Evolutionary conservation across 192 early-diverging fungal species (phyloP), one percentile per base, ranked within the genome.

Genomic region (Phycomyces nitens): DNA sequence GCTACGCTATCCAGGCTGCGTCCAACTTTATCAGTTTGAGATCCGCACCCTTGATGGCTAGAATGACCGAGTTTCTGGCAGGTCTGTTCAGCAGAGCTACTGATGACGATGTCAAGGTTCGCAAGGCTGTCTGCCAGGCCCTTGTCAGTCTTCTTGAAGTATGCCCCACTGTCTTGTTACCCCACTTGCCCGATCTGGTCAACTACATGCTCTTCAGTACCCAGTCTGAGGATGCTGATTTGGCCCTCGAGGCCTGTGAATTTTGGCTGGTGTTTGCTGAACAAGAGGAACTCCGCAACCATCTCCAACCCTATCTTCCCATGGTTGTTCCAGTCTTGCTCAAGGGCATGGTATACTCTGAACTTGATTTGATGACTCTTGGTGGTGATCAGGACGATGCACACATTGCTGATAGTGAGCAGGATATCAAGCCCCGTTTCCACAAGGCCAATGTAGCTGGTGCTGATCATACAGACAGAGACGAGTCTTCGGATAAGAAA

Each of bases 191-290:
- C 60, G 88, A 88, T 67, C 85, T 98, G 26, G 90, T 98, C 54
- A 86, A 91, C 70, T 99, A 96, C 74, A 98, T 99, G 92, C 82
- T 99, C 10, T 90, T 86, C 74, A 92, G 88, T 50, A 98, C 92
- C n/a, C 87, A 92, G 81, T 86, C 90, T 64, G 80, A 83, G 18
- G 92, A 97, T 61, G 82, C 90, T 20, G 80, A 86, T 29, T 85
- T 98, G 53, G 96, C 96, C n/a, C 80, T 97, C 62, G 98, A 98
- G 76, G 96, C 96, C 10, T 95, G 94, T 74, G 98, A 99, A 79
- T 99, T 99, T 77, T 99, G 96, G 96, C 73, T 97, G 38, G 88
- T 90, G 42, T 94, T 98, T 82, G 93, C 92, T 56, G 97, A 99
- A 76, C 94, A 95, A 65, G 89, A 93, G 49, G 84, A 84, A 26